Evolutionary conservation across 345 rosid species (phyloP).

Genomic region (Geranium brycei): DNA sequence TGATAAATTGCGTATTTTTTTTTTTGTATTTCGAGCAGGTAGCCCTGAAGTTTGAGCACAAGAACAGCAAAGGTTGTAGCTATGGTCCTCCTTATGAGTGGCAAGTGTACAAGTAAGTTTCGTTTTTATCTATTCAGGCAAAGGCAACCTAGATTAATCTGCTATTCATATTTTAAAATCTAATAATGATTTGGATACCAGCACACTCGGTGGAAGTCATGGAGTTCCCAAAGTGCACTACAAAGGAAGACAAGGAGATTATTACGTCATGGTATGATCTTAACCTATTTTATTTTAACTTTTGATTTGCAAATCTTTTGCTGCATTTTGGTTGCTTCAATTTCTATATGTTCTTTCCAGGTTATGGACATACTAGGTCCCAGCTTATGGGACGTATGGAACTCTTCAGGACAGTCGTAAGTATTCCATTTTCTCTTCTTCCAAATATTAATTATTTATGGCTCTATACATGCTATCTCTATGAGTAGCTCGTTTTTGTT

Average conservation of each 20-base stretch:
- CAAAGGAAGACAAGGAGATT: constrained; percentile 96
- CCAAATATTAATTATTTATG: constrained; percentile 10
- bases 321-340: constrained; percentile 9
- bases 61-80: constrained; percentile 93
- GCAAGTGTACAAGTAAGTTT: constrained; percentile 84
- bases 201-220: constrained; percentile 91
- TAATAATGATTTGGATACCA: constrained; percentile 19
- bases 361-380: constrained; percentile 99
- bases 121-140: neutral
- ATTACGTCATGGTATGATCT: constrained; percentile 72
- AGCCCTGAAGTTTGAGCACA: constrained; percentile 92
- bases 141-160: too few species aligned
- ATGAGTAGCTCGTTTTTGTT: neutral
- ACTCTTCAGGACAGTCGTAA: constrained; percentile 83
- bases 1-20: constrained; percentile 2
- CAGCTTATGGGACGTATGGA: constrained; percentile 99
- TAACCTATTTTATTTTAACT: neutral
- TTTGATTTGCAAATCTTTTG: neutral
- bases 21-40: constrained; percentile 37
- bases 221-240: constrained; percentile 88
- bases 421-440: constrained; percentile 14
- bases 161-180: neutral
- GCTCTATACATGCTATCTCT: neutral
- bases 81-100: constrained; percentile 97
- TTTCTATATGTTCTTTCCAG: constrained; percentile 22